Base-by-base conservation (phyloP, 176 grass and related monocot genomes). In the Canna indica region DNA sequence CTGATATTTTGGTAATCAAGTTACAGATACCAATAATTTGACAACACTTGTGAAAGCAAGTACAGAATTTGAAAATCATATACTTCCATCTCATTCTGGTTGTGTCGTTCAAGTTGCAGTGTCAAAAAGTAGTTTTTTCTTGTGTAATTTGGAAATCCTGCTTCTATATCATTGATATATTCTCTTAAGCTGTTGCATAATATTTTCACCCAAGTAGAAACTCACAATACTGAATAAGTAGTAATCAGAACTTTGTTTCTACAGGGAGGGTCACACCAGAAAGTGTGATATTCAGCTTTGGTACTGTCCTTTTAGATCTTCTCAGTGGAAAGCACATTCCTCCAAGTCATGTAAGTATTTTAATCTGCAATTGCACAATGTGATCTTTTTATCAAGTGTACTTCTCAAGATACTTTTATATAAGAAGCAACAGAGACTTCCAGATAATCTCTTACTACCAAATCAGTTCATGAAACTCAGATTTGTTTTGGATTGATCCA, bases 281-380 rank as follows among this genome's bases (percentile, higher is more conserved):
- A 82, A 96, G 91, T 78, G 85, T 91, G 52, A 91, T 96, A 84
- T 96, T 84, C 70, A 96, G 91, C 73, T 96, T 88, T 79, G 91
- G 91, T 15, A 96, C 91, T 20, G 81, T 96, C 56, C 83, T 96
- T 17, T 82, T 96, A 2, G 91, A 96, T 70, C 83, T 96, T 60
- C 83, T 96, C 50, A 96, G 91, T 78, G 91, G 91, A 82, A 96
- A 96, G 63, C 88, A 83, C 77, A 96, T 96, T 79, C 91, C 91
- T 75, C 91, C 91, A 75, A 88, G 83, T 47, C 91, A 90, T 73
- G 91, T 96, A 91, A 79, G 85, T 24, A 54, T n/a, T 25, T 25
- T 54, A 54, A 20, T 1, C 50, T n/a, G 41, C 13, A 11, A 44
- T 44, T 44, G 41, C 41, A 38, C 36, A 38, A 38, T 38, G 7